These are phyloP conservation scores for Lichtheimia ramosa DNA, from an alignment of 371 early-diverging fungal species.

Conservation along the genomic window DNA sequence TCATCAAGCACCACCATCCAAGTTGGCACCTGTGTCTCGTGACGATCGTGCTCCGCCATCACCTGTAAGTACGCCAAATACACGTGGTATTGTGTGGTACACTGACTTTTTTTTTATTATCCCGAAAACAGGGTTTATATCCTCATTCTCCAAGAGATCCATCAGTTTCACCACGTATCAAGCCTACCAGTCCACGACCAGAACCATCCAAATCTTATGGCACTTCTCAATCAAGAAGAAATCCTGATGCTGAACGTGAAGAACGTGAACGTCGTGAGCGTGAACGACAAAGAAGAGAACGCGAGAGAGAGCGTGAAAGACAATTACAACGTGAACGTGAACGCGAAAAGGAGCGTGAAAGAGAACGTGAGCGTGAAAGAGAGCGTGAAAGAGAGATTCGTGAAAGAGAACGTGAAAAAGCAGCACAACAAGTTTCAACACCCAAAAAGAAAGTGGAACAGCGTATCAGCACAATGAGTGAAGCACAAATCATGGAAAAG, in stretches of 20 bases:
- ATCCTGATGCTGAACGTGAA: conserved; percentile 7
- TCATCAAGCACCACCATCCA: no score
- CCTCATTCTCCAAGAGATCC: conserved; percentile 14
- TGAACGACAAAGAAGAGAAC: not conserved
- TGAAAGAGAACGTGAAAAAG: conserved; percentile 25
- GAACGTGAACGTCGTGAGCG: conserved; percentile 3
- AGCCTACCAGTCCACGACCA: conserved; percentile 23
- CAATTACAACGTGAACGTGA: conserved; percentile 24
- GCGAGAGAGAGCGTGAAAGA: not conserved
- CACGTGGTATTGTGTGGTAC: not conserved
- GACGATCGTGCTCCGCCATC: conserved; percentile 20
- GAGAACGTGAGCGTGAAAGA: conserved; percentile 19
- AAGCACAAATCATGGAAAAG: conserved; percentile 91
- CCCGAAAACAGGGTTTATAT: not conserved
- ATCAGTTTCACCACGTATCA: conserved; percentile 6
- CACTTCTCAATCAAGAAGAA: conserved; percentile 14
- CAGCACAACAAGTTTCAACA: conserved; percentile 29
- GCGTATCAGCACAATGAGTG: conserved; percentile 85
- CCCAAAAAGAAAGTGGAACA: conserved; percentile 62
- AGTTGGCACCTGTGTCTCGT: conserved; percentile 1
- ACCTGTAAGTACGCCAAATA: conserved; percentile 18
- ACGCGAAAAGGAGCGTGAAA: conserved; percentile 16
- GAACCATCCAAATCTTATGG: conserved; percentile 32
- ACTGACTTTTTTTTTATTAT: not conserved
- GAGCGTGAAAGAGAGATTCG: conserved; percentile 32